These are phyloP conservation scores for Dactylis glomerata DNA, from an alignment of 176 grass and related monocot species.

Conservation along the genomic window DNA sequence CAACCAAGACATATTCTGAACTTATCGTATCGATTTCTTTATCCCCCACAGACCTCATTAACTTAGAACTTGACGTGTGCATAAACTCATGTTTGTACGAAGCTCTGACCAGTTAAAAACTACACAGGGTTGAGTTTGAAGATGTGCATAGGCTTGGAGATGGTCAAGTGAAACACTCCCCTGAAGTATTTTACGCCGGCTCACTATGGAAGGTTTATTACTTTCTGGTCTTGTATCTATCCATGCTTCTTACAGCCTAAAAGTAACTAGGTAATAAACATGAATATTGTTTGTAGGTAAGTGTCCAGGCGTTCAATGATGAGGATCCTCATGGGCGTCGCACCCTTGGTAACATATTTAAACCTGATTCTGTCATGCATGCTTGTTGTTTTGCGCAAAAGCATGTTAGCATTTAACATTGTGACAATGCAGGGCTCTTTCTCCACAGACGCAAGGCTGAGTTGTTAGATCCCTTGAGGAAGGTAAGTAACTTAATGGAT, in stretches of 20 bases:
- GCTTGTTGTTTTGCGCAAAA: constrained; percentile 8
- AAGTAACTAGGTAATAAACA: constrained; percentile 11
- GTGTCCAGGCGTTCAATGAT: constrained; percentile 98
- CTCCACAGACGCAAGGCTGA: constrained; percentile 95
- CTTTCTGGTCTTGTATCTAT: constrained; percentile 18
- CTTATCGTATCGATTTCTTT: constrained; percentile 16
- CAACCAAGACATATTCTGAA: constrained; percentile 15
- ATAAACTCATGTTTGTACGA: constrained; percentile 16
- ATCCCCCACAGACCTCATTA: background rate
- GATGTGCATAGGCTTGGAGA: constrained; percentile 90
- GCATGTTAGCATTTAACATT: background rate
- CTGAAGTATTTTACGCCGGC: constrained; percentile 94
- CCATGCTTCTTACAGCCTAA: constrained; percentile 3
- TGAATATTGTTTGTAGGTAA: constrained; percentile 56
- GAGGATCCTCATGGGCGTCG: constrained; percentile 95
- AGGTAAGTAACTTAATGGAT: constrained; percentile 54
- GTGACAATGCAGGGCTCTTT: constrained; percentile 69
- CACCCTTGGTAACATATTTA: constrained; percentile 75
- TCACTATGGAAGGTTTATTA: constrained; percentile 90
- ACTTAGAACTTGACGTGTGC: background rate
- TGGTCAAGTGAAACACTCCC: constrained; percentile 90
- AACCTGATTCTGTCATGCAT: background rate
- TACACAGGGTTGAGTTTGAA: constrained; percentile 84
- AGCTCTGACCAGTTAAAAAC: constrained; percentile 23
- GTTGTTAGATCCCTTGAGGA: constrained; percentile 64